phyloP scores from a whole-genome alignment of 495 filamentous ascomycete species.

The Amniculicola lignicola region DNA sequence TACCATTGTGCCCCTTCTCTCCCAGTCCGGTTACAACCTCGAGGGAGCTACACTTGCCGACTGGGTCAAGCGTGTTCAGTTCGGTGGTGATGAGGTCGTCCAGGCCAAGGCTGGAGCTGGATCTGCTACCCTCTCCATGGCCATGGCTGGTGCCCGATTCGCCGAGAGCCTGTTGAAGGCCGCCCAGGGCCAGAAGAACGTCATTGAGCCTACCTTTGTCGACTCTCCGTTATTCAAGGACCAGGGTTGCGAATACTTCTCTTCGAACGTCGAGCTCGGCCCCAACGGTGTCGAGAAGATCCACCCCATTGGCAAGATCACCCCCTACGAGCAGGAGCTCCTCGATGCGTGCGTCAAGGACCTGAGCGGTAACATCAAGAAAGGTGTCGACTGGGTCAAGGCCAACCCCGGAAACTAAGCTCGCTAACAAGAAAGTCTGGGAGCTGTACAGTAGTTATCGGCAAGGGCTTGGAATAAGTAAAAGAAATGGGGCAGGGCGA shows the following conservation, averaged over 20 bases:
- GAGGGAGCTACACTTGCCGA: slow-evolving; percentile 67
- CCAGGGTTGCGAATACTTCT: slow-evolving; percentile 93
- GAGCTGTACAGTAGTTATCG: slow-evolving; percentile 13
- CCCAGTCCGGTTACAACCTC: slow-evolving; percentile 84
- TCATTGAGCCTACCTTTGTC: slow-evolving; percentile 94
- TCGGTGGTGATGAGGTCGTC: slow-evolving; percentile 99
- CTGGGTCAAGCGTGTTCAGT: slow-evolving; percentile 94
- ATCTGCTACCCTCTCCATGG: slow-evolving; percentile 98
- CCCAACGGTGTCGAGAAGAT: slow-evolving; percentile 95
- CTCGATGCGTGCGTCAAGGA: slow-evolving; percentile 78
- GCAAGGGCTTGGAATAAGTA: too few species aligned
- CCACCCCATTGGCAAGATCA: slow-evolving; percentile 74
- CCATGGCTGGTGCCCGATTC: slow-evolving; percentile 96
- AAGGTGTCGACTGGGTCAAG: slow-evolving; percentile 70
- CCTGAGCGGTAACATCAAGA: slow-evolving; percentile 84
- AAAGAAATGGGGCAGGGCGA: too few species aligned
- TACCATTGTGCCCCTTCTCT: slow-evolving; percentile 96
- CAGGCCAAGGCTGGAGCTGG: slow-evolving; percentile 98
- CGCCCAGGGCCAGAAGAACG: slow-evolving; percentile 87
- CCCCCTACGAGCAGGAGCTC: slow-evolving; percentile 81
- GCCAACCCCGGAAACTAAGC: slow-evolving; percentile 52
- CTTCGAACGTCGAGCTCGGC: slow-evolving; percentile 88
- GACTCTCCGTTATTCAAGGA: slow-evolving; percentile 97
- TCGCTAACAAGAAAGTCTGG: background rate
- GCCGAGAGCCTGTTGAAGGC: slow-evolving; percentile 92